Evolutionary conservation across 2,329 filamentous ascomycete species (phyloP), one percentile per base, ranked within the genome.

Genomic region (Daldinia eschscholtzii): DNA sequence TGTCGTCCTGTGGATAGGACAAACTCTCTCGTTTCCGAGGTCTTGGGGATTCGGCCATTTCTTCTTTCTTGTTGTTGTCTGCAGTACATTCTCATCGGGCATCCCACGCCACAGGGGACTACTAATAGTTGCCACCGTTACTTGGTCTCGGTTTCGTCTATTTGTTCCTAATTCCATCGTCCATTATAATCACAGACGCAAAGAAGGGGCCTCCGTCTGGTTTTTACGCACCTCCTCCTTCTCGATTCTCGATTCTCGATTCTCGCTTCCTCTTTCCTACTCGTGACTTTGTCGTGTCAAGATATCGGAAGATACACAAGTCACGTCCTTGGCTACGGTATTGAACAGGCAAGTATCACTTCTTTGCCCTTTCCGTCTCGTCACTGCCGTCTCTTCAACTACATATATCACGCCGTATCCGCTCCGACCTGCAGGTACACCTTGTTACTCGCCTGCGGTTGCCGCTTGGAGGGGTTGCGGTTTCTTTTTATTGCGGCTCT

Each of bases 11-110:
- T 68, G 44, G 58, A 65, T 62, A 70, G 65, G 59, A 67, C 57
- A 67, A 72, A 65, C 70, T 72, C 68, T 72, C 68, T 72, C 68
- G 70, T 70, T 71, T 69, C 61, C 61, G 59, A 71, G 46, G 55
- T 63, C 65, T 69, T 61, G 53, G 50, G 53, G 50, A 48, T 67
- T 69, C 62, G 59, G 64, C 55, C 61, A 65, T 69, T 69, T 53
- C 65, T 71, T 71, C 65, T 69, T 71, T 71, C 65, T 68, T 68
- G 53, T 64, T 35, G 57, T 71, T 65, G 56, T 71, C 60, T 60
- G 37, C 66, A 42, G 61, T 67, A 67, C 59, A 50, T 65, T 67
- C 20, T 23, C 57, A 48, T 62, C 70, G 48, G 65, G 67, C 33
- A 57, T 67, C 57, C 56, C 64, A 64, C 67, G 61, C 50, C 48